phyloP scores from a whole-genome alignment of 2,329 filamentous ascomycete genomes.

The Cladophialophora immunda region DNA sequence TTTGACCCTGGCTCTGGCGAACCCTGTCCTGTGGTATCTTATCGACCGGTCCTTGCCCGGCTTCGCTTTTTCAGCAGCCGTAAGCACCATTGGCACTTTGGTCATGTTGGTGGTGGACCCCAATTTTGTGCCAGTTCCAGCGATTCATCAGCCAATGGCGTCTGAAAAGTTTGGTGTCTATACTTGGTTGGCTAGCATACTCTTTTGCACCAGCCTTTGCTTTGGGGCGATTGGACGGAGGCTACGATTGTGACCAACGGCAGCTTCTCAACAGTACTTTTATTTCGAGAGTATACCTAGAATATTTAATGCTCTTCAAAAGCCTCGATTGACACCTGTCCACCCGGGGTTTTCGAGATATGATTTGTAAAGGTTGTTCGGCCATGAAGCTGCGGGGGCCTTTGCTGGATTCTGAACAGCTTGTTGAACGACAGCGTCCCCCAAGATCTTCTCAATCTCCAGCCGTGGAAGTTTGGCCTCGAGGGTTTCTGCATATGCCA shows the following conservation, averaged over 20 bases:
- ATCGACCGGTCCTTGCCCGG: slow-evolving; percentile 90
- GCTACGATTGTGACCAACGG: slow-evolving; percentile 52
- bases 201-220: slow-evolving; percentile 94
- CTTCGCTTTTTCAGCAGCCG: slow-evolving; percentile 77
- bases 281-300: slow-evolving; percentile 8
- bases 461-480: slow-evolving; percentile 45
- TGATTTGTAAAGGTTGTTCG: slow-evolving; percentile 43
- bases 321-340: slow-evolving; percentile 42
- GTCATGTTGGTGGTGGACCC: slow-evolving; percentile 79
- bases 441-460: slow-evolving; percentile 55
- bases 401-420: slow-evolving; percentile 49
- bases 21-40: slow-evolving; percentile 94
- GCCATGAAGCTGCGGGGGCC: slow-evolving; percentile 51
- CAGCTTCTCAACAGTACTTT: neutral
- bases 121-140: slow-evolving; percentile 76
- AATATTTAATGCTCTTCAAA: slow-evolving; percentile 30
- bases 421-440: slow-evolving; percentile 54
- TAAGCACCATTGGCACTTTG: slow-evolving; percentile 77
- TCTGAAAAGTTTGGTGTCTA: slow-evolving; percentile 67
- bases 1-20: slow-evolving; percentile 85
- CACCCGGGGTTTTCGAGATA: slow-evolving; percentile 41
- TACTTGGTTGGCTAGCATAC: slow-evolving; percentile 89
- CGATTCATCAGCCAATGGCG: slow-evolving; percentile 49
- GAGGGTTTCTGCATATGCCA: slow-evolving; percentile 37
- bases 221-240: slow-evolving; percentile 94